Evolutionary conservation across 352 stramenopile species (phyloP), one percentile per base, ranked within the genome.

Genomic region (Pythium rishiriense): DNA sequence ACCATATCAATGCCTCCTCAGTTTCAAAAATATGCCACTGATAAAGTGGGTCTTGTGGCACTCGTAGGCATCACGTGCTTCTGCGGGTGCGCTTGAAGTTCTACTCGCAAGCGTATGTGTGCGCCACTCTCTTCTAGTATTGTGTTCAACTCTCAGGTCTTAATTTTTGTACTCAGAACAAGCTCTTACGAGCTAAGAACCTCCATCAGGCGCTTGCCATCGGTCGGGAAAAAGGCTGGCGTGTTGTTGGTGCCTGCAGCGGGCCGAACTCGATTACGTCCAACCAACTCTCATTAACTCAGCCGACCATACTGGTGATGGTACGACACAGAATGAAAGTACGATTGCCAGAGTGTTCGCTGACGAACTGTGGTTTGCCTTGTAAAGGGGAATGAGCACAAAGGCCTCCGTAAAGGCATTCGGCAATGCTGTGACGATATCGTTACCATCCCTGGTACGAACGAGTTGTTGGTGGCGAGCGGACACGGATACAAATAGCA

Each of bases 221-320:
- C 48, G 87, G 78, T 42, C 58, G 76, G 7, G 81, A 94, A 33
- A 60, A 88, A 28, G 85, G 83, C 39, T 94, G 85, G 85, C 81
- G 74, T 15, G 58, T 94, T 11, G 71, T 94, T 24, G 85, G 85
- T 3, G 83, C 83, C 3, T 88, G 81, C 64, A 91, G 78, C 24
- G 85, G 85, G 41, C 70, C 81, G 19, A 91, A 91, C 55, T 88
- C 83, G 11, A 80, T 90, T 55, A 81, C 75, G 24, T 83, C 77
- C 15, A 83, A 75, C 42, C 67, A 84, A n/a, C 71, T 91, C 5
- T 59, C 49, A 22, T 74, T 68, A 9, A 55, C 68, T 17, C 69
- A 81, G 39, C 80, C 85, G 3, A 94, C 83, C 24, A 92, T 94
- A 50, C 81, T 94, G 15, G 85, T 92, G 50, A 90, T 94, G 85